phyloP scores from a whole-genome alignment of 257 asterid genomes.

The Lycium ferocissimum region DNA sequence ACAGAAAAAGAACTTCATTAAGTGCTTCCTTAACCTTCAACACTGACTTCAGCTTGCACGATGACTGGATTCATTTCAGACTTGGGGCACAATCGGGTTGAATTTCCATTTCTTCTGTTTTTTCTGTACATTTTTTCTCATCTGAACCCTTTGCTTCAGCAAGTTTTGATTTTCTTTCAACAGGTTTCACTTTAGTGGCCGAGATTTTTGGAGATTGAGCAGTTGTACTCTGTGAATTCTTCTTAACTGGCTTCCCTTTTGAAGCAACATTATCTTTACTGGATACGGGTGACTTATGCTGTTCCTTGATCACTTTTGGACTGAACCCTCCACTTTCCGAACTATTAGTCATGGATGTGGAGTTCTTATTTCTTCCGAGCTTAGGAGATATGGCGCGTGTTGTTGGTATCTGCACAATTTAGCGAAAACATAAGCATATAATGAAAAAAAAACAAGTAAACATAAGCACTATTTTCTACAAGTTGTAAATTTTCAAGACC shows the following conservation, averaged over 20 bases:
- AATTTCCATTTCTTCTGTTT: constrained; percentile 37
- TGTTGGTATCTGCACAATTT: constrained; percentile 62
- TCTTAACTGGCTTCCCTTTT: constrained; percentile 37
- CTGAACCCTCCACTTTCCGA: constrained; percentile 48
- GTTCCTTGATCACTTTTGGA: constrained; percentile 46
- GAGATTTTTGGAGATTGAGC: constrained; percentile 33
- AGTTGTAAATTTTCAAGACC: background rate
- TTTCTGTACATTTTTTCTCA: constrained; percentile 32
- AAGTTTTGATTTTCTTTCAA: constrained; percentile 43
- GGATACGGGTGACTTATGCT: constrained; percentile 45
- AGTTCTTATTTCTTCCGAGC: constrained; percentile 71
- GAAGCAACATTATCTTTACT: constrained; percentile 35
- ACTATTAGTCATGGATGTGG: constrained; percentile 35
- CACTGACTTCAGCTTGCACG: constrained; percentile 45
- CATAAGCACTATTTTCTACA: background rate
- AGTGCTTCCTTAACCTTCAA: constrained; percentile 50
- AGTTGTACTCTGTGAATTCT: constrained; percentile 38
- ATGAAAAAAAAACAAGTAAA: background rate
- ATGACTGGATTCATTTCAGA: constrained; percentile 37
- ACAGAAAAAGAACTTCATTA: constrained; percentile 23
- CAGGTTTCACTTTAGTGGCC: constrained; percentile 36
- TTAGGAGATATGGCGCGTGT: constrained; percentile 86
- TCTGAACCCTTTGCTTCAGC: constrained; percentile 32
- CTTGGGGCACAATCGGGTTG: constrained; percentile 24
- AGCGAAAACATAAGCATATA: background rate